phyloP scores from a whole-genome alignment of 345 rosid species.

The Hibiscus syriacus region DNA sequence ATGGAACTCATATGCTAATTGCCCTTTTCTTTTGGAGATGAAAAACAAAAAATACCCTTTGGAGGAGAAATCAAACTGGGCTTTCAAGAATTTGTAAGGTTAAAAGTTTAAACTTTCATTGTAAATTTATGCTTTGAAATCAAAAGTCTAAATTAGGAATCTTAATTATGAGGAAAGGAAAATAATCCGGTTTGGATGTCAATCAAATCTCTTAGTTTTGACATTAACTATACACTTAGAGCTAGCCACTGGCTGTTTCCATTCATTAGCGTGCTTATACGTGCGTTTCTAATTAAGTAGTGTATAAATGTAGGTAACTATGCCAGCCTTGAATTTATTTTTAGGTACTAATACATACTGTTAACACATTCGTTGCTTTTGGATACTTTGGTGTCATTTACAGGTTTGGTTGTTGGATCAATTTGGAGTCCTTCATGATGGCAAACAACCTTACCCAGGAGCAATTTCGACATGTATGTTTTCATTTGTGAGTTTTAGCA shows the following conservation, averaged over 20 bases:
- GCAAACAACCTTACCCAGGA: constrained; percentile 83
- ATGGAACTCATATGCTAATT: not conserved
- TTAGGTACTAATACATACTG: not conserved
- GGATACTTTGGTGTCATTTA: constrained; percentile 5
- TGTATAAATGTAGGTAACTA: no score
- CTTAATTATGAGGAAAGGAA: not conserved
- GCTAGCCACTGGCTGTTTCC: no score
- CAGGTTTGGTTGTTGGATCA: constrained; percentile 98
- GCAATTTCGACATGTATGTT: constrained; percentile 79
- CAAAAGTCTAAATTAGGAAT: not conserved
- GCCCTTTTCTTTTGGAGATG: not conserved
- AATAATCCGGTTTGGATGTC: not conserved
- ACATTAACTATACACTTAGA: no score
- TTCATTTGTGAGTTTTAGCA: constrained; percentile 18
- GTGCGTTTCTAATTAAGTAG: no score
- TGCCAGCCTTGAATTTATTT: constrained; percentile 7
- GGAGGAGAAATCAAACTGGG: not conserved
- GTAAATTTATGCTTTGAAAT: not conserved
- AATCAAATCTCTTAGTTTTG: not conserved
- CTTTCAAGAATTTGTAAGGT: not conserved
- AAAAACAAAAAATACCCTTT: not conserved
- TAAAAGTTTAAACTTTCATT: not conserved
- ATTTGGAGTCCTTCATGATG: constrained; percentile 95
- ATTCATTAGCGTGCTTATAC: no score
- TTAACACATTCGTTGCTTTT: not conserved